Percentiles rank a stretch among this genome's conserved stretches.
phyloP scores from a whole-genome alignment of 495 filamentous ascomycete genomes.

The Penicillium simplicissimum region DNA sequence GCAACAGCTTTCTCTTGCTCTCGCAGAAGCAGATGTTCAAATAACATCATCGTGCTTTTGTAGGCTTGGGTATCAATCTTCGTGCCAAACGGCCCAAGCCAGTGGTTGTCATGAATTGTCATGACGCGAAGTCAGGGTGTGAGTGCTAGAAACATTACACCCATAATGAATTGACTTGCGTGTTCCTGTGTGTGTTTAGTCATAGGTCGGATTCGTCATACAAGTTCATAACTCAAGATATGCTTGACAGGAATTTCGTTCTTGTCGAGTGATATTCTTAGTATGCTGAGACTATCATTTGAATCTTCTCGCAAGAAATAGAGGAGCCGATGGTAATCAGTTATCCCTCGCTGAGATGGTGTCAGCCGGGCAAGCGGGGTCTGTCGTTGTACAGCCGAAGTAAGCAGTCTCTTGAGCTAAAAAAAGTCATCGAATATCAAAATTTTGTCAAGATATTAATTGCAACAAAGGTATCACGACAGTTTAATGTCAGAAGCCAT shows the following conservation, averaged over 20 bases:
- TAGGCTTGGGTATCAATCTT: constrained; percentile 30
- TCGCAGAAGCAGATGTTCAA: constrained; percentile 56
- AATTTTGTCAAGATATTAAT: no score
- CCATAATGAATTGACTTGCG: no score
- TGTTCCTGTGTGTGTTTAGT: constrained; percentile 12
- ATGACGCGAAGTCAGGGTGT: constrained; percentile 8
- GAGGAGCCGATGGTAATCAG: constrained; percentile 4
- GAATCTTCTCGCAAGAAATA: background rate
- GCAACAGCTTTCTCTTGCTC: constrained; percentile 48
- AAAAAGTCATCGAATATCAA: background rate
- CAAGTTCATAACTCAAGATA: constrained; percentile 14
- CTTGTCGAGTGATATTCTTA: constrained; percentile 25
- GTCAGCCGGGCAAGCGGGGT: constrained; percentile 27
- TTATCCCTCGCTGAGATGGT: constrained; percentile 25
- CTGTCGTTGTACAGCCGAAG: constrained; percentile 4
- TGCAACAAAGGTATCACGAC: no score
- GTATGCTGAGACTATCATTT: background rate
- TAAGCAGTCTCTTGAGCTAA: background rate
- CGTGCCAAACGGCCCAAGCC: constrained; percentile 3
- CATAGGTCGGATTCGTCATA: background rate
- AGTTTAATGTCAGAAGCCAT: no score
- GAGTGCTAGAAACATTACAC: constrained; percentile 10
- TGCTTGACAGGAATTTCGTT: constrained; percentile 27
- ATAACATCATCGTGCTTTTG: constrained; percentile 62
- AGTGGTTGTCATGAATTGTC: constrained; percentile 24